Base-by-base conservation (phyloP, 176 grass and related monocot species). In the Olyra latifolia region DNA sequence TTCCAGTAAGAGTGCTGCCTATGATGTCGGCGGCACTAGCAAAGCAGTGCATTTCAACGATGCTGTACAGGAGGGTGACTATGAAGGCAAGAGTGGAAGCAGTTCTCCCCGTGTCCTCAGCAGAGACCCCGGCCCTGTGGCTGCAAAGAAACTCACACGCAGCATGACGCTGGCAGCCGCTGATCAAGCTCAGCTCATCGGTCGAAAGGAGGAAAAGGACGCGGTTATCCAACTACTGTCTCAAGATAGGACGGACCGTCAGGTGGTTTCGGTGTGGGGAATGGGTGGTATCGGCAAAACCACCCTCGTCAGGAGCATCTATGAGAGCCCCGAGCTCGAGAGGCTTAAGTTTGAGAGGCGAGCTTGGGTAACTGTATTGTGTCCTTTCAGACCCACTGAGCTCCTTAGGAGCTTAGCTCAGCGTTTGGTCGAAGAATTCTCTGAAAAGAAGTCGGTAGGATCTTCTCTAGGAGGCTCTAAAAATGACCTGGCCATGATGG, bases 361-460 rank as follows among this genome's bases (percentile, higher is more conserved):
- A 1, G 66, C 79, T 61, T 81, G 79, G 66, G 67, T 81, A 8
- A 69, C 35, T 8, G 24, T 81, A 5, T 5, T n/a, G 6, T n/a
- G 46, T 70, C 67, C 54, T 46, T 59, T 42, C 49, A 32, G 25
- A 0, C 5, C 0, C 19, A 13, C 32, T 9, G 39, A 71, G 6
- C 4, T 81, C 20, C 38, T 49, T 12, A 56, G 40, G 39, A 58
- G 41, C 23, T 20, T 81, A 55, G 53, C 27, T 13, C 11, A 4
- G 13, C 23, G 14, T 9, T 66, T 71, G 6, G 13, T 19, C 13
- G 19, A 10, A 14, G n/a, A 15, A 56, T 56, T 39, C 29, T 23
- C 25, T n/a, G 8, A 1, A 53, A 52, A 35, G 25, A 68, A 20
- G 0, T 0, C 2, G 12, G 4, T 9, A 0, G 16, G 39, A 44